Base-by-base conservation (phyloP, 2,329 filamentous ascomycete genomes). In the Dothistroma pini region DNA sequence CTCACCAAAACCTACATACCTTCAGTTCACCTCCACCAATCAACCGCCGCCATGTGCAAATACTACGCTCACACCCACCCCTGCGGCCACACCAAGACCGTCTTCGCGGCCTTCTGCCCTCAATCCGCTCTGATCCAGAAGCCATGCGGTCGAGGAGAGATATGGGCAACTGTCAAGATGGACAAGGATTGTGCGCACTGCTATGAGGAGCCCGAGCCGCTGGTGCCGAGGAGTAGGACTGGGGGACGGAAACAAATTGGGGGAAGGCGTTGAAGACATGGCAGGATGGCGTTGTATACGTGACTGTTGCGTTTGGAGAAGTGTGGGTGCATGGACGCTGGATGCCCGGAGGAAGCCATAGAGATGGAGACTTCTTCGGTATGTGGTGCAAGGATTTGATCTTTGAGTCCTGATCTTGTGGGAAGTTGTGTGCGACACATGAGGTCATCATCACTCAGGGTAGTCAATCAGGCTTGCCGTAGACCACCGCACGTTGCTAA, bases 31-130 rank as follows among this genome's bases (percentile, higher is more conserved):
- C 49, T n/a, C 53, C 47, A 32, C 25, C 21, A 12, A 52, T 21
- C 4, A 52, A 35, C 51, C 25, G 31, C 56, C 54, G 61, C 58
- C n/a, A 80, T 80, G 78, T 80, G 78, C 71, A 77, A 74, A 69
- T 80, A 79, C 70, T 79, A 80, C 69, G 78, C 78, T 53, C 78
- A 80, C 71, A 74, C 71, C 3, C 75, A 80, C 70, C 68, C 70
- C 14, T 80, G 78, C 68, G 78, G 78, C 50, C 78, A 80, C 67
- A 78, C 76, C 16, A 70, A 73, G 59, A 78, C 71, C 11, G 70
- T 76, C 55, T 75, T 75, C 59, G 72, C 74, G 19, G 68, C 65
- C 22, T 73, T 71, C 63, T 76, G 74, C 60, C 55, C 71, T 0
- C 59, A 65, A 9, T 73, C 68, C 11, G 71, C 71, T 5, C 59